Evolutionary conservation across 2,329 filamentous ascomycete species (phyloP), one percentile per base, ranked within the genome.

Genomic region (Penicillium decumbens): DNA sequence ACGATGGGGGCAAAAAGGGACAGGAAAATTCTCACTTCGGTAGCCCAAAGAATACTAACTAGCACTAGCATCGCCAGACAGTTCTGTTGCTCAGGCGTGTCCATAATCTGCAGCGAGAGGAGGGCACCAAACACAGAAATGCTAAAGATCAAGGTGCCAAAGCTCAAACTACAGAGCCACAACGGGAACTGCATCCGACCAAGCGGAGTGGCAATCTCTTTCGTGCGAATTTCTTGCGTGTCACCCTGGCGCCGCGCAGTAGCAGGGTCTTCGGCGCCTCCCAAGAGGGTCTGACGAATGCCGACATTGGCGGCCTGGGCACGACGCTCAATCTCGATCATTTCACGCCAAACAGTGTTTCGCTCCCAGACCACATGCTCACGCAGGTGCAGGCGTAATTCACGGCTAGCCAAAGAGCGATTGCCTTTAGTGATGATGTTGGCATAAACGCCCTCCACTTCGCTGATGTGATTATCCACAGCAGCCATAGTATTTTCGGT

Each of bases 291-390:
- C 56, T 87, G 83, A 20, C 82, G 75, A 43, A 88, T 76, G 37
- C 93, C 93, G 57, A 98, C 80, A 60, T 92, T 93, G 7, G 92
- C 92, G 7, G 93, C 95, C 72, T 97, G 92, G 1, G 89, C 89
- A 66, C 95, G 91, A 20, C 93, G 81, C 74, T 98, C 95, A 60
- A 98, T 92, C 45, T 92, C 93, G 67, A 98, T 98, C 82, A 98
- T 93, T 63, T 98, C 93, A 72, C 95, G 80, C 93, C 93, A 98
- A 15, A 98, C 93, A 0, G 93, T 98, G 66, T 98, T 98, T 49
- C 93, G 82, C 70, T 98, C 95, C 95, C 93, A 98, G 0, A 97
- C 92, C 18, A 98, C 91, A 69, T 98, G 93, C 72, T 98, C 95
- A 49, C 93, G 80, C 24, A 98, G 79, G 65, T 98, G 91, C 27